phyloP scores from a whole-genome alignment of 2,329 filamentous ascomycete species.

The Alternaria sp. region DNA sequence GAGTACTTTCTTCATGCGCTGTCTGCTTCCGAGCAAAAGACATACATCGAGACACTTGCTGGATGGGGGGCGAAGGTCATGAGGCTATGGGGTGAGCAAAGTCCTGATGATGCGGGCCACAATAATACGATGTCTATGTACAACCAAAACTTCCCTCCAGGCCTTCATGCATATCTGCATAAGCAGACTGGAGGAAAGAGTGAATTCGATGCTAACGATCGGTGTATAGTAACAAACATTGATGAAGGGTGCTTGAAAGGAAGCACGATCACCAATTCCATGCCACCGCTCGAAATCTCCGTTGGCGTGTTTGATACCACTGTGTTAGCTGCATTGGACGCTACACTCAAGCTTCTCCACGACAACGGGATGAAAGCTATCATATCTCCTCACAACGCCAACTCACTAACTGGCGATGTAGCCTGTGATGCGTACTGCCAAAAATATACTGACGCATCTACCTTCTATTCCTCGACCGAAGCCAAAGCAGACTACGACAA shows the following conservation, averaged over 20 bases:
- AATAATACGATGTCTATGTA: background rate
- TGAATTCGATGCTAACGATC: background rate
- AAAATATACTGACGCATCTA: background rate
- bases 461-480: background rate
- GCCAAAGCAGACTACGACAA: slow-evolving; percentile 10
- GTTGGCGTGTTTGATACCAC: background rate
- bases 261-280: background rate
- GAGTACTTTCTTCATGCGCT: background rate
- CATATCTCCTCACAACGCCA: background rate
- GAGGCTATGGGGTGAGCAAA: background rate
- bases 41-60: background rate
- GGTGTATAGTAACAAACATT: background rate
- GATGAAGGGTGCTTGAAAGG: background rate
- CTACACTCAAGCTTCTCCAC: background rate
- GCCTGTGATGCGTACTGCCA: background rate
- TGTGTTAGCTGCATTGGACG: background rate
- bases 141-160: background rate
- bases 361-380: slow-evolving; percentile 1
- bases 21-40: background rate
- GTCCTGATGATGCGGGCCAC: background rate
- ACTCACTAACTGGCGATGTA: background rate
- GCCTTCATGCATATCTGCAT: background rate
- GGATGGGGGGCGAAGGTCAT: slow-evolving; percentile 1
- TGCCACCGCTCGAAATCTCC: background rate
- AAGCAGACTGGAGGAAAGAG: background rate